phyloP scores from a whole-genome alignment of 805 yeast species.

The Yamadazyma insecticola region DNA sequence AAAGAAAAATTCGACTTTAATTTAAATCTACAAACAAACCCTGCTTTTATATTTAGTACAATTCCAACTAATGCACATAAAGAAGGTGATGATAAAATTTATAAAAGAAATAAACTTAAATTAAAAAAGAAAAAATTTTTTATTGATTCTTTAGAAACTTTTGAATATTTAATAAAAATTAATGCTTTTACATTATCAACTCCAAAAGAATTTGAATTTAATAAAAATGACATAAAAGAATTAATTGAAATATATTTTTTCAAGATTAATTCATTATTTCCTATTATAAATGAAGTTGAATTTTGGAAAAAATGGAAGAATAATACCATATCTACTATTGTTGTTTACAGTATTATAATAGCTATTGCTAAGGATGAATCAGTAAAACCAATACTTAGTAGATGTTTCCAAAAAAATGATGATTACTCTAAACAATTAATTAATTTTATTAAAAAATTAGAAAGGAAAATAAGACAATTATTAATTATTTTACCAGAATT shows the following conservation, averaged over 20 bases:
- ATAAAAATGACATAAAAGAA: constrained; percentile 13
- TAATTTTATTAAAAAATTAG: constrained; percentile 13
- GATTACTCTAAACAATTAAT: constrained; percentile 2
- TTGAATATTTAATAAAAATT: constrained; percentile 14
- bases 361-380: constrained; percentile 22
- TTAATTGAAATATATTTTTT: constrained; percentile 25
- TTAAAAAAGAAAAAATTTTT: background rate
- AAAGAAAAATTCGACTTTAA: constrained; percentile 21
- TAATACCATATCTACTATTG: constrained; percentile 15
- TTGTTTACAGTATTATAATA: constrained; percentile 24
- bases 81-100: no score
- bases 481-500: constrained; percentile 22
- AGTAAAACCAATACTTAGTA: constrained; percentile 18
- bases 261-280: constrained; percentile 29
- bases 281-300: constrained; percentile 21
- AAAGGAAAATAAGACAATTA: constrained; percentile 30
- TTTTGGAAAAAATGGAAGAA: constrained; percentile 25
- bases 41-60: no score
- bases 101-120: no score
- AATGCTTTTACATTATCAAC: constrained; percentile 27
- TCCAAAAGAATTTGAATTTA: constrained; percentile 17
- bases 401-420: constrained; percentile 6
- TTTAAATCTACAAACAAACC: constrained; percentile 7
- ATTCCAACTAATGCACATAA: no score
- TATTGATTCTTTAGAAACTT: constrained; percentile 1